Base-by-base conservation (phyloP, 805 yeast genomes). In the Wickerhamomyces sydowiorum region DNA sequence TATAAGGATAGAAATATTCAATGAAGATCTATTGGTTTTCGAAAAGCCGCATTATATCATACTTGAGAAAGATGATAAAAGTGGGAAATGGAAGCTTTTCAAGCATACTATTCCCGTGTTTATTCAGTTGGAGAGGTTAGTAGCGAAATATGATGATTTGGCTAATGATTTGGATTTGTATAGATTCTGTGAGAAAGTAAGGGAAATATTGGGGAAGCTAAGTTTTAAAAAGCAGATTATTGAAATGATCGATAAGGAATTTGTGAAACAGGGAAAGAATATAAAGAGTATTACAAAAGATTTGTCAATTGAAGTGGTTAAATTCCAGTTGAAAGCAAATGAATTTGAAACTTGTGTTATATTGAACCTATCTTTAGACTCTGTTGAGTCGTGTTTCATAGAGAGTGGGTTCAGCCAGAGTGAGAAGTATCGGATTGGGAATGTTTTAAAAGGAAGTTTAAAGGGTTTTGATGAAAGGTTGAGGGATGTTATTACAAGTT, bases 1-100 rank as follows among this genome's bases (percentile, higher is more conserved):
- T 3, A 52, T 68, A n/a, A 49, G 73, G 32, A 53, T 68, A n/a
- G 73, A 68, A 43, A 47, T 65, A 1, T 66, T 59, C 41, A 59
- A 66, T 38, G 61, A 59, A 18, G 13, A 40, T 1, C 40, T 38
- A 7, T 23, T 51, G 5, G 44, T 36, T 21, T 66, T 62, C 46
- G 68, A 65, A 21, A 50, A 50, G 15, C 70, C 71, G 4, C 59
- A 59, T 40, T 67, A 67, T 40, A 43, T 67, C 6, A 47, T 67
- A 14, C 48, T 67, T 19, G 64, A 64, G 39, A 57, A 50, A 33
- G 47, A 51, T 15, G 10, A 23, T 2, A 64, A 64, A 41, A 44
- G 41, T 18, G 41, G 49, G 0, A 52, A 53, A 15, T 66, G 70
- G 71, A 41, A 24, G 1, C 37, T 66, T 3, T 65, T 64, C 43